These are phyloP conservation scores for Candida gigantensis DNA, from an alignment of 1,139 yeast species.

Conservation along the genomic window DNA sequence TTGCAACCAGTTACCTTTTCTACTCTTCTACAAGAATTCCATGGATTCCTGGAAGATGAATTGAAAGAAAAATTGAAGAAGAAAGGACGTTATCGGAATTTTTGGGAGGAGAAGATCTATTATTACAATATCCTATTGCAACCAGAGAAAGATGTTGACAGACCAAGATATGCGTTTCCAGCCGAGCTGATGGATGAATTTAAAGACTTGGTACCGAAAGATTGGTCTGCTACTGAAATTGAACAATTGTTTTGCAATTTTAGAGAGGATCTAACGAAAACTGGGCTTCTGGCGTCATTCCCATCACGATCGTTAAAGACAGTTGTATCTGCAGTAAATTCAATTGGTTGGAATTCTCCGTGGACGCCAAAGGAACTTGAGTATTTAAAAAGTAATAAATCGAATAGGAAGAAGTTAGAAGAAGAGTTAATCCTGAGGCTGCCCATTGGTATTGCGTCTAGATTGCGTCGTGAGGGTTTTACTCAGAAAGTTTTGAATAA, in stretches of 20 bases:
- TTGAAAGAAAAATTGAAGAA: slow-evolving; percentile 5
- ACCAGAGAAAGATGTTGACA: slow-evolving; percentile 9
- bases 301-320: slow-evolving; percentile 6
- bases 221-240: slow-evolving; percentile 8
- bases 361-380: too few species aligned
- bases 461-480: too few species aligned
- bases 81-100: neutral
- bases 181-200: neutral
- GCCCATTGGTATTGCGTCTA: too few species aligned
- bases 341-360: neutral
- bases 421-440: too few species aligned
- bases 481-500: too few species aligned
- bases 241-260: slow-evolving; percentile 8
- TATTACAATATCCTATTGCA: slow-evolving; percentile 9
- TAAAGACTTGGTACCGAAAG: slow-evolving; percentile 4
- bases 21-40: slow-evolving; percentile 10
- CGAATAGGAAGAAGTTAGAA: neutral
- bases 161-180: neutral
- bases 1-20: slow-evolving; percentile 12
- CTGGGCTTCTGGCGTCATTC: slow-evolving; percentile 2
- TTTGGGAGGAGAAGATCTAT: slow-evolving; percentile 3
- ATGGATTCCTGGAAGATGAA: slow-evolving; percentile 8
- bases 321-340: neutral
- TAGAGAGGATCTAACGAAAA: slow-evolving; percentile 7
- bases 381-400: slow-evolving; percentile 1